A percentile compares a stretch with the other conserved stretches of the same genome.
phyloP scores from a whole-genome alignment of 2,329 filamentous ascomycete species.

The Monilinia laxa region DNA sequence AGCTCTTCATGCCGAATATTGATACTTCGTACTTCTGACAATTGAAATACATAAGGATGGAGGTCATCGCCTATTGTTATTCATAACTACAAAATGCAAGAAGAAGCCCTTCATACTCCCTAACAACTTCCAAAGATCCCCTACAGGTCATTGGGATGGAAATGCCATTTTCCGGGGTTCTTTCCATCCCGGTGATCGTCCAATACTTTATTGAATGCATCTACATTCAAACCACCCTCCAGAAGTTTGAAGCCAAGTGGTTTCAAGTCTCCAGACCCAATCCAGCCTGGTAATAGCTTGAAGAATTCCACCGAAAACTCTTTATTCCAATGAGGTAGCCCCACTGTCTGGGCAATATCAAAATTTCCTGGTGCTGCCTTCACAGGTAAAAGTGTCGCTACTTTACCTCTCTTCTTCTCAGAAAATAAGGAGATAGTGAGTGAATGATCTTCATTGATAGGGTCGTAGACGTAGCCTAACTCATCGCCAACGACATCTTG shows the following conservation, averaged over 20 bases:
- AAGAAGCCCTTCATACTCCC: not conserved
- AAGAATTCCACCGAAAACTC: slow-evolving; percentile 1
- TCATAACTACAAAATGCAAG: not conserved
- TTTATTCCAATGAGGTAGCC: not conserved
- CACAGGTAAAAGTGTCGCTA: slow-evolving; percentile 3
- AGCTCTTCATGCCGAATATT: too few species aligned
- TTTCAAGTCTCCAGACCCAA: slow-evolving; percentile 17
- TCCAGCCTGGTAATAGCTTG: slow-evolving; percentile 11
- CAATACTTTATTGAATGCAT: slow-evolving; percentile 19
- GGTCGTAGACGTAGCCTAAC: slow-evolving; percentile 18
- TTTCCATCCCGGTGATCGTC: slow-evolving; percentile 22
- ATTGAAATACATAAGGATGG: not conserved
- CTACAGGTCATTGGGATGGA: slow-evolving; percentile 18
- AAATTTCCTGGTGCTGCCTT: not conserved
- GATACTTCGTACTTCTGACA: not conserved
- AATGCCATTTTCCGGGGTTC: slow-evolving; percentile 21
- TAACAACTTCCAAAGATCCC: not conserved
- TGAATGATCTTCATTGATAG: slow-evolving; percentile 19
- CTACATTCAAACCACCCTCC: slow-evolving; percentile 19
- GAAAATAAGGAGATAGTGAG: slow-evolving; percentile 18
- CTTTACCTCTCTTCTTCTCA: slow-evolving; percentile 19
- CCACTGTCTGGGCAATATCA: slow-evolving; percentile 1
- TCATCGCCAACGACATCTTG: slow-evolving; percentile 17
- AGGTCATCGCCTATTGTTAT: not conserved
- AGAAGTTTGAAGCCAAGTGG: slow-evolving; percentile 16